Evolutionary conservation across 768 basidiomycete species (phyloP).

Genomic region (Suillus variegatus): DNA sequence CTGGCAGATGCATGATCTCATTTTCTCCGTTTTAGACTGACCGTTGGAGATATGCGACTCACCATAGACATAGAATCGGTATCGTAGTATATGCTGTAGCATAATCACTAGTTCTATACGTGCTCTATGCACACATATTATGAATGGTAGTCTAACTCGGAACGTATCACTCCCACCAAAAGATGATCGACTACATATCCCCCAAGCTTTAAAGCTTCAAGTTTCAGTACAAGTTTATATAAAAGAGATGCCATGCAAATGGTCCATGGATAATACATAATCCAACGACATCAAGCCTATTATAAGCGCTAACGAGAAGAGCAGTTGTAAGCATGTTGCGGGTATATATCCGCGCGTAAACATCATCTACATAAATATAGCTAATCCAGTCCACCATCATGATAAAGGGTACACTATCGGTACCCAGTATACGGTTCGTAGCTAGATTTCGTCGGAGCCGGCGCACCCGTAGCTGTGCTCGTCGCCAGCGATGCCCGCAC

Average conservation of each 20-base stretch:
- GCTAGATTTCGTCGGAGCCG: conserved; percentile 39
- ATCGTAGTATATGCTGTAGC: neutral
- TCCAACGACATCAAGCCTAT: neutral
- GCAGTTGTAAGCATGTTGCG: neutral
- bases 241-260: conserved; percentile 34
- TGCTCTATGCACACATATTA: neutral
- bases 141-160: neutral
- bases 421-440: conserved; percentile 59
- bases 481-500: conserved; percentile 61
- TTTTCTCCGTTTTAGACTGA: neutral
- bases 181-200: neutral
- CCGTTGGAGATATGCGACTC: neutral
- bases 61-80: neutral
- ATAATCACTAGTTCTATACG: neutral
- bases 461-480: conserved; percentile 24
- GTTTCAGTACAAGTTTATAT: conserved; percentile 18
- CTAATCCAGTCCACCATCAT: neutral
- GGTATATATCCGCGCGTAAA: neutral
- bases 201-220: conserved; percentile 19
- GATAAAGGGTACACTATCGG: conserved; percentile 30
- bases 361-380: neutral
- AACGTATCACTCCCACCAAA: neutral
- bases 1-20: neutral
- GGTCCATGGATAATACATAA: neutral
- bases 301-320: neutral